These are phyloP conservation scores for Dianthus caryophyllus DNA, from an alignment of 148 eudicot species.

Conservation along the genomic window DNA sequence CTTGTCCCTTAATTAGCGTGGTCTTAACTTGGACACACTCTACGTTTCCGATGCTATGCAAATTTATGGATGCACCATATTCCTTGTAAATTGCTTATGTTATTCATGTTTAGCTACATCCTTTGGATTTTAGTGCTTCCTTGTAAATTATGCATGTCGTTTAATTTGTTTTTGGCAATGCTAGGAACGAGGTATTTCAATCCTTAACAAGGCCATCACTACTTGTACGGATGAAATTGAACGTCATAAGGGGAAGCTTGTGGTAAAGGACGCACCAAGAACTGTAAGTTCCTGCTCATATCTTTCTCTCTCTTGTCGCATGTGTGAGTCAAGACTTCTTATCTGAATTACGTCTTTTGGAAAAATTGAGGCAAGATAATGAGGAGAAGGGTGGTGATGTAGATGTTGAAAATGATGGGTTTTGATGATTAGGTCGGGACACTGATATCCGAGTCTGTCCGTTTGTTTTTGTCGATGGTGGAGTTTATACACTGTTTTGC, in stretches of 20 bases:
- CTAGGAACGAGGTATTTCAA: slow-evolving; percentile 88
- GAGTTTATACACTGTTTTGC: slow-evolving; percentile 9
- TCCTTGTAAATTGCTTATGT: neutral
- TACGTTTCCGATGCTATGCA: too few relatives aligned
- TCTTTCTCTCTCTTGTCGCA: neutral
- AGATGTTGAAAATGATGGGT: slow-evolving; percentile 54
- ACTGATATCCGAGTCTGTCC: neutral
- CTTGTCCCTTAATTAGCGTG: too few relatives aligned
- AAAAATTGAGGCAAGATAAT: slow-evolving; percentile 42
- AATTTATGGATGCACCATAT: too few relatives aligned
- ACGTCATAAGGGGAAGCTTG: slow-evolving; percentile 76
- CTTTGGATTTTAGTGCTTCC: neutral
- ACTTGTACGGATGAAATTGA: slow-evolving; percentile 77
- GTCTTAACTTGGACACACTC: too few relatives aligned
- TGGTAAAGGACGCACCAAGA: slow-evolving; percentile 89
- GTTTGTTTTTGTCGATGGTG: neutral
- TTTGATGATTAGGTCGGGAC: slow-evolving; percentile 26
- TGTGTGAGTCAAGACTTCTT: neutral
- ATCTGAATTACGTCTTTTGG: slow-evolving; percentile 26
- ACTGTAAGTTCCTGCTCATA: slow-evolving; percentile 36
- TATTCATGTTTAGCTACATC: neutral
- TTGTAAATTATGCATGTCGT: neutral
- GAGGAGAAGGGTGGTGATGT: slow-evolving; percentile 68
- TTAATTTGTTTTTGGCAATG: slow-evolving; percentile 6
- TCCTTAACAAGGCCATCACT: slow-evolving; percentile 68